phyloP scores from a whole-genome alignment of 2,329 filamentous ascomycete species.

The Penicillium griseofulvum region DNA sequence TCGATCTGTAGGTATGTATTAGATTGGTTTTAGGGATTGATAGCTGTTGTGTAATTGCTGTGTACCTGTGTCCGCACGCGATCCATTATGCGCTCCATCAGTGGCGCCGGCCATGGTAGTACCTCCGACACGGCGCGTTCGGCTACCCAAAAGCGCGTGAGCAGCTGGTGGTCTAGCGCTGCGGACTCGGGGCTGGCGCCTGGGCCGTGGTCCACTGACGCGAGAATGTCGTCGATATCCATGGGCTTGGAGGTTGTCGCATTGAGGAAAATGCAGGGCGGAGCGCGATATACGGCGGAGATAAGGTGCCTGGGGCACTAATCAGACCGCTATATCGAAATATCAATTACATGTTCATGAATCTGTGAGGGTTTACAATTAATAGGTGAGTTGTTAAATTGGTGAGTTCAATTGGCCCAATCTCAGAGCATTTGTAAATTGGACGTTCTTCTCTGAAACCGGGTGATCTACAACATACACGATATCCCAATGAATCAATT shows the following conservation, averaged over 20 bases:
- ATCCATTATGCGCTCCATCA: conserved; percentile 80
- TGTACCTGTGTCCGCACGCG: conserved; percentile 62
- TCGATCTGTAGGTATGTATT: conserved; percentile 50
- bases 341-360: not conserved
- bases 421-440: not conserved
- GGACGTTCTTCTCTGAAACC: not conserved
- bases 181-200: conserved; percentile 38
- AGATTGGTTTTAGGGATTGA: not conserved
- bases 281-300: conserved; percentile 35
- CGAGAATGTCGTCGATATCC: conserved; percentile 79
- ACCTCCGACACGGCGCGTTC: conserved; percentile 88
- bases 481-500: not conserved
- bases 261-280: conserved; percentile 8
- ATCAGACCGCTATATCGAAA: not conserved
- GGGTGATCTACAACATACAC: not conserved
- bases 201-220: conserved; percentile 65
- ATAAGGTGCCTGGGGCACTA: conserved; percentile 32
- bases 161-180: conserved; percentile 71
- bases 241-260: conserved; percentile 46
- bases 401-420: not conserved
- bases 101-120: conserved; percentile 69
- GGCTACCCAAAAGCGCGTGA: conserved; percentile 90
- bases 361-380: not conserved
- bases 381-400: not conserved
- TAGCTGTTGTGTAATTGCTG: not conserved